Evolutionary conservation across 192 early-diverging fungal species (phyloP).

Genomic region (Mortierella antarctica): DNA sequence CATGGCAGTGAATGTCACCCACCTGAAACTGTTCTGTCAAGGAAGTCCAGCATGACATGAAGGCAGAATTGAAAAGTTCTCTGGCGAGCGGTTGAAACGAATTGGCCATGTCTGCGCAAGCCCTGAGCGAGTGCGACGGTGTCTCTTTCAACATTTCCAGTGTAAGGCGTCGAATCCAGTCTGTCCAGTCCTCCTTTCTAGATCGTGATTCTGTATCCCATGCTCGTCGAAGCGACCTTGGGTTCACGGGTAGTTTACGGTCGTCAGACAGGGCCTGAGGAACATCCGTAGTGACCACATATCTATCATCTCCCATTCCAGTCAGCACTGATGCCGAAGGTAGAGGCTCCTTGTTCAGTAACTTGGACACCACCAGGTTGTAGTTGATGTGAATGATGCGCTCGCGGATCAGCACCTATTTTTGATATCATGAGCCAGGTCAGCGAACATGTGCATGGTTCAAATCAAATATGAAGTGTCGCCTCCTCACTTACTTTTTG

Average conservation of each 20-base stretch:
- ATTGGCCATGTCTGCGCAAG: slow-evolving; percentile 85
- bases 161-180: slow-evolving; percentile 92
- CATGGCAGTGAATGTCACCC: background rate
- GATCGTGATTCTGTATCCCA: slow-evolving; percentile 90
- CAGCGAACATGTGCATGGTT: background rate
- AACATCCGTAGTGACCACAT: slow-evolving; percentile 60
- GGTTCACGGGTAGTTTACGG: slow-evolving; percentile 87
- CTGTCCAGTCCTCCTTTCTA: slow-evolving; percentile 92
- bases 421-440: background rate
- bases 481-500: slow-evolving; percentile 65
- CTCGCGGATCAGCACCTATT: slow-evolving; percentile 62
- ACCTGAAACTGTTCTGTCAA: slow-evolving; percentile 85
- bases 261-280: slow-evolving; percentile 65
- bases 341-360: slow-evolving; percentile 81
- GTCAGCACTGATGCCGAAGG: slow-evolving; percentile 53
- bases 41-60: slow-evolving; percentile 97
- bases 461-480: too few relatives aligned
- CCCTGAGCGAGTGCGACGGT: slow-evolving; percentile 91
- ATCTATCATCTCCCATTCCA: slow-evolving; percentile 44
- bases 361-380: slow-evolving; percentile 74
- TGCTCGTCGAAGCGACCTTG: slow-evolving; percentile 81
- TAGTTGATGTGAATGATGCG: slow-evolving; percentile 79
- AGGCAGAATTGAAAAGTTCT: slow-evolving; percentile 96
- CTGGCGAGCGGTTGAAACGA: slow-evolving; percentile 84
- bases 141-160: slow-evolving; percentile 95